Conservation (phyloP, 331 rosid species). For the Acacia pycnantha region DNA sequence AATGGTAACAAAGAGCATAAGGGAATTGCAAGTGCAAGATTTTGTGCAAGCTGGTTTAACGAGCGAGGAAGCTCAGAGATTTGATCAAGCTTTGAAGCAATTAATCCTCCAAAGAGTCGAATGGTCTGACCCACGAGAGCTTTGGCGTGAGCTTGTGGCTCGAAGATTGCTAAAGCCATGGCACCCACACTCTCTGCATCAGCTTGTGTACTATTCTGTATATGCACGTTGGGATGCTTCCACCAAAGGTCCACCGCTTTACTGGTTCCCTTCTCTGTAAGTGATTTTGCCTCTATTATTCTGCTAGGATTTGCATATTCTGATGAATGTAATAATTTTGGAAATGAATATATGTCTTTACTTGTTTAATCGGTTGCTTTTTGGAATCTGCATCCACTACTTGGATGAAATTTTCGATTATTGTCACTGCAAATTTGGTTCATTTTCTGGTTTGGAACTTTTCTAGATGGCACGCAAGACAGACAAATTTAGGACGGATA, state of each 20-base stretch:
- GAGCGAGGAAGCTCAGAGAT: constrained; percentile 42
- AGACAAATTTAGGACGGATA: constrained; percentile 67
- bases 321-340: background rate
- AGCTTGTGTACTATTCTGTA: constrained; percentile 52
- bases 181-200: constrained; percentile 60
- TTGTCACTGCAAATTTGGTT: background rate
- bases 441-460: background rate
- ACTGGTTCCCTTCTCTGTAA: constrained; percentile 83
- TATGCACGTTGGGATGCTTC: constrained; percentile 39
- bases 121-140: constrained; percentile 34
- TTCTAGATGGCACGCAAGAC: constrained; percentile 49
- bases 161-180: constrained; percentile 64
- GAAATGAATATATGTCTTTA: background rate
- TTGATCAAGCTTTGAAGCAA: constrained; percentile 31
- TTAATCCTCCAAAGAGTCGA: background rate
- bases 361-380: background rate
- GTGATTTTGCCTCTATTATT: background rate
- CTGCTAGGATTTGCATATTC: background rate
- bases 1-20: constrained; percentile 42
- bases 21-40: constrained; percentile 49
- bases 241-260: constrained; percentile 53
- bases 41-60: constrained; percentile 51
- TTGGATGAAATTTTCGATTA: background rate
- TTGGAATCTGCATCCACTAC: background rate
- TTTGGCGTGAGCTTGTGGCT: constrained; percentile 61